Evolutionary conservation across 768 basidiomycete genomes (phyloP).

Genomic region (Boletus fagicola): DNA sequence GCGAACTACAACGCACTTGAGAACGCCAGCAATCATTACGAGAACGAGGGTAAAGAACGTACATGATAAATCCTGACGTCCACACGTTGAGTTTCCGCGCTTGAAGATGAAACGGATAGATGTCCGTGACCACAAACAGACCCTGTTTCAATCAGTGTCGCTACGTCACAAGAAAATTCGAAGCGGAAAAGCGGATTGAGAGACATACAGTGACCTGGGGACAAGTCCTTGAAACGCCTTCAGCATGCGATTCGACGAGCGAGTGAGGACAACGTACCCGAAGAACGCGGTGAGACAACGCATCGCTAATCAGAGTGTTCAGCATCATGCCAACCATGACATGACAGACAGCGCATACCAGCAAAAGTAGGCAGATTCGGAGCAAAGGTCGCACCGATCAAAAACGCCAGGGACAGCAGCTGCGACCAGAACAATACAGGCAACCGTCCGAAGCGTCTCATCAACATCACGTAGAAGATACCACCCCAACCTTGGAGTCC

Average conservation of each 20-base stretch:
- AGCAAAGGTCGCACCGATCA: conserved; percentile 51
- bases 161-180: neutral
- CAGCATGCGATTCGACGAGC: neutral
- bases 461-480: conserved; percentile 29
- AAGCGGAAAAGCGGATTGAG: neutral
- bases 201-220: conserved; percentile 47
- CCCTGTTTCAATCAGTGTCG: conserved; percentile 29
- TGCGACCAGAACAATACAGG: conserved; percentile 35
- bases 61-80: conserved; percentile 51
- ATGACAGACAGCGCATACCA: conserved; percentile 26
- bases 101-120: conserved; percentile 55
- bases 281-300: conserved; percentile 34
- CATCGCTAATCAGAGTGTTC: conserved; percentile 22
- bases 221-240: conserved; percentile 38
- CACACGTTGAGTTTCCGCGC: conserved; percentile 51
- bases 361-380: conserved; percentile 48
- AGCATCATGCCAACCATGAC: neutral
- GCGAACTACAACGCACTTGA: conserved; percentile 30
- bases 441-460: conserved; percentile 31
- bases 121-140: conserved; percentile 46
- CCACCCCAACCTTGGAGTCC: conserved; percentile 29
- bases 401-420: conserved; percentile 44
- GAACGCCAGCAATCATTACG: conserved; percentile 21
- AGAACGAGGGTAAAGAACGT: conserved; percentile 44
- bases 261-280: conserved; percentile 18